Base-by-base conservation (phyloP, 1,284 basidiomycete genomes). In the Boletus smithii region DNA sequence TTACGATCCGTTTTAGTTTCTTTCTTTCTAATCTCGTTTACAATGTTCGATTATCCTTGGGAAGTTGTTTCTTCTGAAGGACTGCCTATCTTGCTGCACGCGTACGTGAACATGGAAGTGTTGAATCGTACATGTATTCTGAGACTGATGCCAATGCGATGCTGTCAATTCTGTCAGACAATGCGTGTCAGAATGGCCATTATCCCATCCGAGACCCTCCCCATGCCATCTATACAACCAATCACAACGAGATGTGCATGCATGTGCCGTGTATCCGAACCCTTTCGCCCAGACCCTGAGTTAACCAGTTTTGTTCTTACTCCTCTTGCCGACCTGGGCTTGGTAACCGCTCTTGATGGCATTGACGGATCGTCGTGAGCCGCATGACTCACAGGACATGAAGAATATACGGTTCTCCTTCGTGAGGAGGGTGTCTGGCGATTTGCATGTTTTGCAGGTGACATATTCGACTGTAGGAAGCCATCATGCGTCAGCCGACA, bases 401-500 rank as follows among this genome's bases (percentile, higher is more conserved):
- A 99, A 99, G 79, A 95, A 98, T 66, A 99, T 92, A 72, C 95
- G 91, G 72, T 98, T 97, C 73, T 98, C 94, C 73, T 98, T 98
- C 40, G 88, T 88, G 39, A 99, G 81, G 17, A 95, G 80, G 5
- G 95, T 99, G 68, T 98, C 95, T 43, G 93, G 92, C 4, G 95
- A 97, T 75, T 97, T 98, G 81, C 95, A 99, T 32, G 95, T 99
- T 74, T 97, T 97, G 83, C 95, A 99, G 34, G 94, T 97, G 49
- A 99, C 97, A 73, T 99, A 99, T 74, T 99, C 95, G 59, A 95
- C 95, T 95, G 53, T 23, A 23, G 17, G 6, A 40, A 8, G 4
- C 17, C 39, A 18, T 32, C 32, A 9, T 4, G n/a, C n/a, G 29
- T 54, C 27, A 44, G n/a, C n/a, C n/a, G 14, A 43, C 18, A 26